A percentile compares a stretch with the other conserved stretches of the same genome.
Conservation (phyloP, 495 filamentous ascomycete species). For the Aspergillus coremiiformis region DNA sequence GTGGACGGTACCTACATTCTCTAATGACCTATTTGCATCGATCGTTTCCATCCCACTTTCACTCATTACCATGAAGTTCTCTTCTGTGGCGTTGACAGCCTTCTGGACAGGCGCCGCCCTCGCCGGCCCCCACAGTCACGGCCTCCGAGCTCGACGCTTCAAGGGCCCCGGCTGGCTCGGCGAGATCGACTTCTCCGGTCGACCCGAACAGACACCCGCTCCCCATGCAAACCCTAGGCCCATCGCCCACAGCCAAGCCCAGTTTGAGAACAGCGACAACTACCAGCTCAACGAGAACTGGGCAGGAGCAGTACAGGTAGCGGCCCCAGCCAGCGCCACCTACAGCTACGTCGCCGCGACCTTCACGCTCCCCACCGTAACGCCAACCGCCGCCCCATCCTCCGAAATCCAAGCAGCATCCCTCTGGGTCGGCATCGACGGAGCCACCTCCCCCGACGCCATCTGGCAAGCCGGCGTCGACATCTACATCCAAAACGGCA, state of each 20-base stretch:
- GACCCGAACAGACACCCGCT: constrained; percentile 2
- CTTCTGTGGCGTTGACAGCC: constrained; percentile 12
- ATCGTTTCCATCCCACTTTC: too few species aligned
- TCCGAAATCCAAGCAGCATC: constrained; percentile 36
- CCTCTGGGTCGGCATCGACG: constrained; percentile 50
- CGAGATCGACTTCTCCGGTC: background rate
- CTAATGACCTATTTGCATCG: too few species aligned
- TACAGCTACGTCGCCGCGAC: constrained; percentile 39
- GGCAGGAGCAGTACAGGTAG: constrained; percentile 42
- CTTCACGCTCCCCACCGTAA: constrained; percentile 41
- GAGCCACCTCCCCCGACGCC: constrained; percentile 38
- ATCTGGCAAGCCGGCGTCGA: constrained; percentile 50
- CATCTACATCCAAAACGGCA: constrained; percentile 31
- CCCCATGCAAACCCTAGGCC: constrained; percentile 6
- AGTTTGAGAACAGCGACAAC: constrained; percentile 17
- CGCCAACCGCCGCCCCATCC: constrained; percentile 25
- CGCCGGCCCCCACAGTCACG: constrained; percentile 18
- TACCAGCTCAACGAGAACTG: constrained; percentile 39
- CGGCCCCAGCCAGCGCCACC: constrained; percentile 15
- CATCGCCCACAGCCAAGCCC: constrained; percentile 3
- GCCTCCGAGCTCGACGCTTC: background rate
- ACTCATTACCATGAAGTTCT: constrained; percentile 25
- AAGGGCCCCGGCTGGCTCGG: background rate
- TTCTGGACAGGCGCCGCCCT: constrained; percentile 19
- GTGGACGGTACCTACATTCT: background rate